These are phyloP conservation scores for Pyrus betulifolia DNA, from an alignment of 306 rosid genomes.

Conservation along the genomic window DNA sequence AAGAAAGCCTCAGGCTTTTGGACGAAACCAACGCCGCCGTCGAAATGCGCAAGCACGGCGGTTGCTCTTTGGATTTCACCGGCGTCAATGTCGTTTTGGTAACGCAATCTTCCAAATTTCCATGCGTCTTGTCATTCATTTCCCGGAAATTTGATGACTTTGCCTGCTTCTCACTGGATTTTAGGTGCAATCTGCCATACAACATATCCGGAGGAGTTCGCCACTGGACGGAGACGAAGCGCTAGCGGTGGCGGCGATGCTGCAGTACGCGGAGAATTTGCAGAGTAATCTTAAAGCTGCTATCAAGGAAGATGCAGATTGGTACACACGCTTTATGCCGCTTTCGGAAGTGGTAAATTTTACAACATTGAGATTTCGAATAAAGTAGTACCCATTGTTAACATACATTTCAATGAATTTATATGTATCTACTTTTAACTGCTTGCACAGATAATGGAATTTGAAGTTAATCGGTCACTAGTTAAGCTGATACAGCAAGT, in stretches of 20 bases:
- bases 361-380: slow-evolving; percentile 3
- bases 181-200: slow-evolving; percentile 76
- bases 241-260: slow-evolving; percentile 50
- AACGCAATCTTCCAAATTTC: not conserved
- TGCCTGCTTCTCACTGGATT: not conserved
- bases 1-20: slow-evolving; percentile 68
- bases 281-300: slow-evolving; percentile 60
- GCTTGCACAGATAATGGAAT: slow-evolving; percentile 64
- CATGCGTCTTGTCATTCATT: not conserved
- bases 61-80: slow-evolving; percentile 56
- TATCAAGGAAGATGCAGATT: slow-evolving; percentile 63
- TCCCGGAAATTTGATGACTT: not conserved
- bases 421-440: not conserved
- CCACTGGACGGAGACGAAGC: slow-evolving; percentile 59
- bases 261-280: slow-evolving; percentile 58
- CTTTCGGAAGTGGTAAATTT: slow-evolving; percentile 67
- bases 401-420: slow-evolving; percentile 8
- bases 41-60: slow-evolving; percentile 74
- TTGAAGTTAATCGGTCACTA: slow-evolving; percentile 56
- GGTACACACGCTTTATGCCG: slow-evolving; percentile 81
- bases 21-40: slow-evolving; percentile 84
- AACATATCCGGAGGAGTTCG: slow-evolving; percentile 49
- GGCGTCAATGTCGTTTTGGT: slow-evolving; percentile 64
- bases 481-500: slow-evolving; percentile 63
- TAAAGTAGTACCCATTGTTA: not conserved